Evolutionary conservation across 108 stramenopile species (phyloP), one percentile per base, ranked within the genome.

Genomic region (Cyclotella cryptica): DNA sequence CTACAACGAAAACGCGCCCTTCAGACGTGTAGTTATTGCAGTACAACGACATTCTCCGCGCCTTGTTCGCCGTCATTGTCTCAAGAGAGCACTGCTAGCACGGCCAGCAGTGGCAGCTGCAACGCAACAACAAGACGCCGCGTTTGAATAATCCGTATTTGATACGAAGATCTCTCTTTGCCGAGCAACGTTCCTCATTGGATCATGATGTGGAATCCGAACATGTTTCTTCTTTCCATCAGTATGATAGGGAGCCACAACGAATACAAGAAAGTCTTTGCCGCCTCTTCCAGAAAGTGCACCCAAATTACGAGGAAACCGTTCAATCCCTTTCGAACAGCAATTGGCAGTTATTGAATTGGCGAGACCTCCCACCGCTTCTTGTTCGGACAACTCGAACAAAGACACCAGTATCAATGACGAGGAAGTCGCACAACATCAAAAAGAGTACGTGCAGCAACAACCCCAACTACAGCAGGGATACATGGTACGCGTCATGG

Each of bases 401-500:
- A n/a, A n/a, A n/a, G 35, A 30, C 35, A 26, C 19, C 19, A 3
- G 10, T 39, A 10, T 0, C 35, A 61, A 30, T 21, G 35, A 61
- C 12, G 35, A 61, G 1, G 60, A 26, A 55, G 24, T 12, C 24
- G 8, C 3, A n/a, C 29, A 39, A 18, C 19, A n/a, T n/a, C n/a
- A n/a, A n/a, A n/a, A n/a, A n/a, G n/a, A n/a, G n/a, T n/a, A n/a
- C n/a, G n/a, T n/a, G n/a, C n/a, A n/a, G n/a, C n/a, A n/a, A n/a
- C n/a, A n/a, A n/a, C n/a, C n/a, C n/a, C n/a, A 62, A 63, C 54
- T 0, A 46, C 28, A 17, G 21, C 62, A 39, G 26, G 63, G 65
- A 26, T 72, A 79, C 39, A 72, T 84, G n/a, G 74, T 80, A 17
- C 65, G 80, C 12, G 65, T 85, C 39, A 82, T 61, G 10, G 85